Evolutionary conservation across 129 eudicot genomes (phyloP).

Genomic region (Flaveria brownii): DNA sequence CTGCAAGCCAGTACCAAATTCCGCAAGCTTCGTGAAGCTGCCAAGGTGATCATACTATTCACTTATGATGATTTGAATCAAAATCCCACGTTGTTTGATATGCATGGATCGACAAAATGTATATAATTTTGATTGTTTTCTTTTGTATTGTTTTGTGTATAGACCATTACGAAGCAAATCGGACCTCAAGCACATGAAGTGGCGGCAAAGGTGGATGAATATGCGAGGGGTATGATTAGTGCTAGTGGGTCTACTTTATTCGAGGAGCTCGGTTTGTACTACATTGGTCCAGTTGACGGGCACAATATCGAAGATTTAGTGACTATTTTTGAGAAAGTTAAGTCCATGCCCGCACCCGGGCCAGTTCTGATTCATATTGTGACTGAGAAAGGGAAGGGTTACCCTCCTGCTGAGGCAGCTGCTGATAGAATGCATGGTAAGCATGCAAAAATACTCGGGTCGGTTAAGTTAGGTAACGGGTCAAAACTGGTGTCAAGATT

Average conservation of each 20-base stretch:
- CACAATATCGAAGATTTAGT: slow-evolving; percentile 68
- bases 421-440: slow-evolving; percentile 81
- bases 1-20: slow-evolving; percentile 80
- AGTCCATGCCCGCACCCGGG: slow-evolving; percentile 71
- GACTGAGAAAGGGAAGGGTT: slow-evolving; percentile 88
- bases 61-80: neutral
- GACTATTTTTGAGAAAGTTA: slow-evolving; percentile 61
- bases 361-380: slow-evolving; percentile 80
- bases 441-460: neutral
- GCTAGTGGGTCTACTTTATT: slow-evolving; percentile 66
- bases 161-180: slow-evolving; percentile 78
- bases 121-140: neutral
- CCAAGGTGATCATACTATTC: slow-evolving; percentile 49
- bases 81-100: neutral
- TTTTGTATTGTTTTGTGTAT: neutral
- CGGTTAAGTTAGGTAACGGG: neutral
- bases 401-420: slow-evolving; percentile 81
- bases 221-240: slow-evolving; percentile 77
- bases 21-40: slow-evolving; percentile 83
- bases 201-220: slow-evolving; percentile 84
- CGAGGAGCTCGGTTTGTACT: slow-evolving; percentile 75
- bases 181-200: slow-evolving; percentile 90
- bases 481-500: no score
- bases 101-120: neutral
- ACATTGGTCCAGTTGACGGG: slow-evolving; percentile 83